Percentiles rank a stretch among this genome's conserved stretches.
These are phyloP conservation scores for Cryptococcus hybrid DNA, from an alignment of 1,284 basidiomycete species.

Conservation along the genomic window DNA sequence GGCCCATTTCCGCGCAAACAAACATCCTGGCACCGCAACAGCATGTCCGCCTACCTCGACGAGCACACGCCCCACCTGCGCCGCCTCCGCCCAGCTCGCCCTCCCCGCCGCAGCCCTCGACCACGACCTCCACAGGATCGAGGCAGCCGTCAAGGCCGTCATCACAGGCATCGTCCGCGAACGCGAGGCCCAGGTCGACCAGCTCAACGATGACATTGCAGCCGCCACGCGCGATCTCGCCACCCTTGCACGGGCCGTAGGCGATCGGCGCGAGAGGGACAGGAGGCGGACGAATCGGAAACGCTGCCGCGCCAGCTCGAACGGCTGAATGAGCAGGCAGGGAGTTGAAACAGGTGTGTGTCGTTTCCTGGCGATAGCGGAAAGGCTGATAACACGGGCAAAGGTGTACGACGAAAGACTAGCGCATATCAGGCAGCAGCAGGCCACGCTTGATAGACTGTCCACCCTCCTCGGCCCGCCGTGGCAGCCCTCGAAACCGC, in stretches of 20 bases:
- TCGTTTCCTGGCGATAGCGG: not conserved
- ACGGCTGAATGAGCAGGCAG: constrained; percentile 29
- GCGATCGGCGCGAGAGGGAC: no score
- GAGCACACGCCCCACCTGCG: constrained; percentile 43
- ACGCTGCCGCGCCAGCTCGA: constrained; percentile 37
- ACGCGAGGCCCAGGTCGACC: constrained; percentile 43
- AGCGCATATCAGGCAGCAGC: constrained; percentile 28
- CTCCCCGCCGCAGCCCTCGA: constrained; percentile 34
- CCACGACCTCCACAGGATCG: constrained; percentile 38
- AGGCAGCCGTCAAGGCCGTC: constrained; percentile 38
- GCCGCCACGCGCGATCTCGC: constrained; percentile 27
- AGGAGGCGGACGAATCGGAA: constrained; percentile 5
- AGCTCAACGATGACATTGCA: constrained; percentile 34
- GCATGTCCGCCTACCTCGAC: constrained; percentile 41
- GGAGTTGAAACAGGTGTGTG: constrained; percentile 31
- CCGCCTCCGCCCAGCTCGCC: constrained; percentile 36
- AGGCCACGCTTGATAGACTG: constrained; percentile 24
- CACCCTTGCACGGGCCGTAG: constrained; percentile 18
- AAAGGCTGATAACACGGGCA: not conserved
- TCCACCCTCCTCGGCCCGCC: constrained; percentile 39
- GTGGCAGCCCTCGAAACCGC: constrained; percentile 33
- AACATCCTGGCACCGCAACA: not conserved
- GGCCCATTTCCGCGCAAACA: no score
- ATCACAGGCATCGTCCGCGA: constrained; percentile 38
- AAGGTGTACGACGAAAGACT: constrained; percentile 41